These are phyloP conservation scores for Metrosideros polymorpha DNA, from an alignment of 441 rosid species.

Conservation along the genomic window DNA sequence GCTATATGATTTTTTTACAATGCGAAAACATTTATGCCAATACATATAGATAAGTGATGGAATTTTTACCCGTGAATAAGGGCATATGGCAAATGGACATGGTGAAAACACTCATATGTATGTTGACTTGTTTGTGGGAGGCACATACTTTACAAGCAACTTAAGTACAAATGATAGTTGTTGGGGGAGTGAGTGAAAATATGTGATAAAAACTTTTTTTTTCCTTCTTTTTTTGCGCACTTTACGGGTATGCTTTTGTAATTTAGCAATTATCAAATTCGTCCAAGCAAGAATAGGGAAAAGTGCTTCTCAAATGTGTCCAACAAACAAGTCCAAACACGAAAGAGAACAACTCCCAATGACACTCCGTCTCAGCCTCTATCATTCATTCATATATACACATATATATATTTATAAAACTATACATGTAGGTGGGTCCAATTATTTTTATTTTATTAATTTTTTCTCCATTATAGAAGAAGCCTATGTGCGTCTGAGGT, in stretches of 20 bases:
- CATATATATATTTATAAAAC: no score
- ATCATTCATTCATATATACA: neutral
- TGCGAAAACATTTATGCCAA: neutral
- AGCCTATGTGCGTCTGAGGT: constrained; percentile 17
- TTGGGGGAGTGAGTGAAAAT: constrained; percentile 33
- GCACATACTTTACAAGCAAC: constrained; percentile 17
- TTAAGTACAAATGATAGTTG: constrained; percentile 37
- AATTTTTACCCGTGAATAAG: neutral
- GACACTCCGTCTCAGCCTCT: neutral
- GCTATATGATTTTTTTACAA: neutral
- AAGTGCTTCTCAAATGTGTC: constrained; percentile 7
- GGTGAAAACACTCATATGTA: neutral
- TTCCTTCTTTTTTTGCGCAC: neutral
- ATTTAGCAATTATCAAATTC: constrained; percentile 37
- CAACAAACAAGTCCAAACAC: constrained; percentile 20
- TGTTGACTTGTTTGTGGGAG: constrained; percentile 8
- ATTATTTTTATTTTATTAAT: neutral
- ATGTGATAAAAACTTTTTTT: neutral
- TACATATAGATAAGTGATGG: neutral
- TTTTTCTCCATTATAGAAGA: neutral
- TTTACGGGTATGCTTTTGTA: constrained; percentile 22
- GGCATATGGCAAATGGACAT: neutral
- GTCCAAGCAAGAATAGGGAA: constrained; percentile 16
- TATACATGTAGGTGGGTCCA: neutral
- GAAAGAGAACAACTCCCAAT: constrained; percentile 11